phyloP scores from a whole-genome alignment of 352 stramenopile species.

The Globisporangium cylindrosporum region DNA sequence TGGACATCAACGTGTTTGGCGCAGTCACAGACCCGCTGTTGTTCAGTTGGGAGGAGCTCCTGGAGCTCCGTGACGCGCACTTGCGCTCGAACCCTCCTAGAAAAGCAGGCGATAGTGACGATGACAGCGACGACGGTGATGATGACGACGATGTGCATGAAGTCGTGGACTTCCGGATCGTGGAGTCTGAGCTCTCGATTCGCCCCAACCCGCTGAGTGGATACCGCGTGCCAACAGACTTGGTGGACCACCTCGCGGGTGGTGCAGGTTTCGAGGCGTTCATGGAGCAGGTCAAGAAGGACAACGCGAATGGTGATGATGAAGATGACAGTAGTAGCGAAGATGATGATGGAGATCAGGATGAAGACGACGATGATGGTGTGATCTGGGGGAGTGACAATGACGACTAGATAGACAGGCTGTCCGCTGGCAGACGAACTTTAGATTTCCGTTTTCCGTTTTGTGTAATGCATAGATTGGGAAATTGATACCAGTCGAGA shows the following conservation, averaged over 20 bases:
- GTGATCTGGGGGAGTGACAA: conserved; percentile 22
- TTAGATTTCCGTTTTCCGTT: background rate
- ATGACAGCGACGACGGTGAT: conserved; percentile 13
- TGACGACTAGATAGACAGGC: conserved; percentile 13
- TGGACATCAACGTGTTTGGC: conserved; percentile 96
- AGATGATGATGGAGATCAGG: conserved; percentile 9
- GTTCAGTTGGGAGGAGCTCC: conserved; percentile 90
- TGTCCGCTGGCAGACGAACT: background rate
- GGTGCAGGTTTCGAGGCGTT: conserved; percentile 78
- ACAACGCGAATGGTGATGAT: conserved; percentile 37
- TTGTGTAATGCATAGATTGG: conserved; percentile 9
- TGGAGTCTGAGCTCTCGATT: conserved; percentile 64
- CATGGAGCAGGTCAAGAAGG: conserved; percentile 77
- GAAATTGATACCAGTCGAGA: background rate
- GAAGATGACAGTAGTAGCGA: conserved; percentile 24
- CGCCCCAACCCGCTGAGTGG: conserved; percentile 62
- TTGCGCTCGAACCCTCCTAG: conserved; percentile 14
- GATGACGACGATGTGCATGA: conserved; percentile 42
- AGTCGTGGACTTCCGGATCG: conserved; percentile 74
- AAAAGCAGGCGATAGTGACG: conserved; percentile 9
- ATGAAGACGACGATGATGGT: conserved; percentile 15
- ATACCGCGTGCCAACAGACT: conserved; percentile 83
- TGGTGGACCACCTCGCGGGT: conserved; percentile 74
- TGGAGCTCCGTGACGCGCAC: conserved; percentile 27
- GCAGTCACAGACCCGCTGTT: conserved; percentile 91